Percentiles rank a stretch among this genome's conserved stretches.
These are phyloP conservation scores for Phytophthora palmivora DNA, from an alignment of 352 stramenopile species.

Conservation along the genomic window DNA sequence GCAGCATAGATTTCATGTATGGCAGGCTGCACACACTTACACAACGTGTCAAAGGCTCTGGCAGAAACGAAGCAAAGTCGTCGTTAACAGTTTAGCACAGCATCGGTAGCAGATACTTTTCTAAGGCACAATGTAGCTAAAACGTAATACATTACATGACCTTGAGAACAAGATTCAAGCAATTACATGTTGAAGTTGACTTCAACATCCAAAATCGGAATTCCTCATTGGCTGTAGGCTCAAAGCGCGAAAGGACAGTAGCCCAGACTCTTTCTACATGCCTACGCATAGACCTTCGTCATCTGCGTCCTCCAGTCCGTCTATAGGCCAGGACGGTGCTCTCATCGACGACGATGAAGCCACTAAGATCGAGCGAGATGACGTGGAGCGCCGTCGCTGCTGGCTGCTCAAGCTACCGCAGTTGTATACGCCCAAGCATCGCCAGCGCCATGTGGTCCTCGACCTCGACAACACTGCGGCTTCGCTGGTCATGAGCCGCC, in stretches of 20 bases:
- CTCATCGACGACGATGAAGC: constrained; percentile 8
- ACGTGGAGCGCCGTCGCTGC: constrained; percentile 27
- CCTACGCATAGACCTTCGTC: background rate
- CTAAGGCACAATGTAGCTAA: too few relatives aligned
- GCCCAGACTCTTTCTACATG: background rate
- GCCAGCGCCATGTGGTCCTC: constrained; percentile 28
- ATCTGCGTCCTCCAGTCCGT: background rate
- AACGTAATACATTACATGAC: too few relatives aligned
- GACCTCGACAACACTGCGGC: constrained; percentile 24
- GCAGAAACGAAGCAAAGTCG: too few relatives aligned
- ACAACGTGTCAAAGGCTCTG: too few relatives aligned
- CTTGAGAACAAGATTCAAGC: too few relatives aligned
- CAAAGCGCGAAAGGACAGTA: too few relatives aligned
- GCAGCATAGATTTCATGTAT: too few relatives aligned
- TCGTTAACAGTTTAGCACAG: too few relatives aligned
- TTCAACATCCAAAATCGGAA: constrained; percentile 6
- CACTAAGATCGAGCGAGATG: constrained; percentile 13
- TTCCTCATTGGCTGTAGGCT: constrained; percentile 5
- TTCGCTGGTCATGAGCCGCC: constrained; percentile 16
- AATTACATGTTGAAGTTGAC: constrained; percentile 1
- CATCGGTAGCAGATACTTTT: too few relatives aligned
- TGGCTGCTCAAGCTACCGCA: constrained; percentile 22
- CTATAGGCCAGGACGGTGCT: background rate
- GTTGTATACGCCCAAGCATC: constrained; percentile 21
- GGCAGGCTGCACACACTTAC: too few relatives aligned